These are phyloP conservation scores for Pouteria glomerata DNA, from an alignment of 148 eudicot genomes.

Conservation along the genomic window DNA sequence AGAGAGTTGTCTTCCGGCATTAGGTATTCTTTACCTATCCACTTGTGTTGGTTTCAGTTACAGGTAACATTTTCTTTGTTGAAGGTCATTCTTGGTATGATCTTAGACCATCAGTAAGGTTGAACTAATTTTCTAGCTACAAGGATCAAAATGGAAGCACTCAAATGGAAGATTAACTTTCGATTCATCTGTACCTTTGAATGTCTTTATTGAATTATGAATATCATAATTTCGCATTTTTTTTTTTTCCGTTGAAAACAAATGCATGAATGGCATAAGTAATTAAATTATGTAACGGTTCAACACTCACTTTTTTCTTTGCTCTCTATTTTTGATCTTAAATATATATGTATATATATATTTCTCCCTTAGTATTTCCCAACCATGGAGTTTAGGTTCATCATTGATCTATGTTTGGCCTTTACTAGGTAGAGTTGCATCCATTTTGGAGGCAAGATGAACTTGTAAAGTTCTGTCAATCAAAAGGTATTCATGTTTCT, in stretches of 20 bases:
- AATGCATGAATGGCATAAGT: neutral
- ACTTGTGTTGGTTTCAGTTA: too few species aligned
- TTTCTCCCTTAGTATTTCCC: too few species aligned
- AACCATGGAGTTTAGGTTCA: neutral
- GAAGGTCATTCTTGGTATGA: too few species aligned
- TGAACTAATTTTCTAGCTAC: too few species aligned
- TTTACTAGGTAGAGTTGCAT: constrained; percentile 30
- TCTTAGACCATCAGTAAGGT: too few species aligned
- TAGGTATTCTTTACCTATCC: too few species aligned
- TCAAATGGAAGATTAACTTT: neutral
- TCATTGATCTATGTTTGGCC: neutral
- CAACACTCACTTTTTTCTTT: neutral
- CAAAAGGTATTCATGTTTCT: constrained; percentile 30
- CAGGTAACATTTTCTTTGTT: too few species aligned
- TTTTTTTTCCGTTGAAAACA: neutral
- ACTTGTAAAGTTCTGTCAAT: constrained; percentile 30
- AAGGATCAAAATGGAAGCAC: neutral
- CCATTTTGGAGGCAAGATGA: constrained; percentile 36
- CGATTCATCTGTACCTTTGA: neutral
- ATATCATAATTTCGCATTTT: neutral
- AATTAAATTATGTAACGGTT: neutral
- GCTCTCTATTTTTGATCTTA: neutral
- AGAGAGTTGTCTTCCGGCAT: too few species aligned
- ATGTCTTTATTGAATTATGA: neutral
- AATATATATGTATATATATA: neutral